Evolutionary conservation across 306 rosid species (phyloP).

Genomic region (Aeschynomene evenia): DNA sequence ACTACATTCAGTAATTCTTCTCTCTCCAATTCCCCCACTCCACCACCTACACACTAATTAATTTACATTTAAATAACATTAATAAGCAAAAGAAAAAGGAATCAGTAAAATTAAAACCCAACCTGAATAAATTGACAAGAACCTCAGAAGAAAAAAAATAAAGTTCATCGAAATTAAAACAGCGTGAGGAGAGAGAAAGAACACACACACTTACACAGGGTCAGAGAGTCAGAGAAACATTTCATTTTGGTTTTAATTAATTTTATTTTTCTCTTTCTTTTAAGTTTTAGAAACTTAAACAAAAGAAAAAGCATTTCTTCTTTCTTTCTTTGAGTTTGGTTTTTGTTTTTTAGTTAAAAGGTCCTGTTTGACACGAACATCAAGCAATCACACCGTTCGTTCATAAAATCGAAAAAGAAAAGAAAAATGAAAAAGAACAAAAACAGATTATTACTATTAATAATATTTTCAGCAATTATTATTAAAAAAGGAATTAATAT

Average conservation of each 20-base stretch:
- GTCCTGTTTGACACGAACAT: conserved; percentile 45
- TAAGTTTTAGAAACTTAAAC: neutral
- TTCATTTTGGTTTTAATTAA: conserved; percentile 2
- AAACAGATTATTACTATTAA: conserved; percentile 16
- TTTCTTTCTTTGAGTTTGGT: conserved; percentile 7
- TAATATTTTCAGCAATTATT: neutral
- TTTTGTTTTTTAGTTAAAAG: conserved; percentile 27
- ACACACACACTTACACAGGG: conserved; percentile 3
- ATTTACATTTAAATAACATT: neutral
- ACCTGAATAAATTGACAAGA: neutral
- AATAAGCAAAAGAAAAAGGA: neutral
- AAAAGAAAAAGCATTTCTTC: conserved; percentile 12
- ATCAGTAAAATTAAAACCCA: conserved; percentile 13
- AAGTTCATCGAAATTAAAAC: conserved; percentile 44
- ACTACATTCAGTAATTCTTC: conserved; percentile 27
- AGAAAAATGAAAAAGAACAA: conserved; percentile 6
- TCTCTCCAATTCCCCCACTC: conserved; percentile 11
- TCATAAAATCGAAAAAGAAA: conserved; percentile 23
- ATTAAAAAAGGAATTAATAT: conserved; percentile 45
- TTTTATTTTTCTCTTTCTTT: no score
- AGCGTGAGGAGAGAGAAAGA: conserved; percentile 8
- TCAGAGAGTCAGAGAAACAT: conserved; percentile 33
- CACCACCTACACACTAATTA: neutral
- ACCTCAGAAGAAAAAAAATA: conserved; percentile 28
- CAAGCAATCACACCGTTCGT: conserved; percentile 43